phyloP scores from a whole-genome alignment of 139 green algal genomes.

The Micromonas commoda region DNA sequence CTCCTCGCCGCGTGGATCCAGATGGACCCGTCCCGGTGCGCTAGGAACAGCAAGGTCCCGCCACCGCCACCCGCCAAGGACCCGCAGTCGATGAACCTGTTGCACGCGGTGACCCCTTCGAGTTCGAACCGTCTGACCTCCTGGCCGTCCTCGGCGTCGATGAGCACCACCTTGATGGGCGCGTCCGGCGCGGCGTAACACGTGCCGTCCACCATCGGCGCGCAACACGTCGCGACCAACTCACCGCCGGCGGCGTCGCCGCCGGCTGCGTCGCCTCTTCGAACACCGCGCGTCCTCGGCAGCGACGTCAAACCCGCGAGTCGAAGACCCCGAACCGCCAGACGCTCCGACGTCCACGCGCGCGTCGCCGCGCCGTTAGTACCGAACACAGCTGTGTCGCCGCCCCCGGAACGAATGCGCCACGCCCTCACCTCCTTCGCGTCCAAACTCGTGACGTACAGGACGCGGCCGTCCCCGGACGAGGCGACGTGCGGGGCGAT shows the following conservation, averaged over 20 bases:
- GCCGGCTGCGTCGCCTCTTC: no score
- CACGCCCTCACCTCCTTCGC: neutral
- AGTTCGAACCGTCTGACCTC: neutral
- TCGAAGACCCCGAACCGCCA: no score
- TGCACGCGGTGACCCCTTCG: constrained; percentile 9
- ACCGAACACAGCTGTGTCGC: no score
- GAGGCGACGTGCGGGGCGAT: neutral
- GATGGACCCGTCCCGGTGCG: neutral
- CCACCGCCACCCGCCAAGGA: neutral
- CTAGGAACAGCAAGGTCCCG: neutral
- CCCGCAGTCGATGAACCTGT: constrained; percentile 8
- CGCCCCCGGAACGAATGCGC: neutral
- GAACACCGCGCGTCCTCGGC: no score
- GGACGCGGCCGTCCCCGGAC: neutral
- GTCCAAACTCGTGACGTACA: neutral
- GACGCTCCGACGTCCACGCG: no score
- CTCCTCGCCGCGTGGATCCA: neutral
- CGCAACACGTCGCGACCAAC: constrained; percentile 5
- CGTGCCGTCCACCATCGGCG: neutral
- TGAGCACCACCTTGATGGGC: neutral
- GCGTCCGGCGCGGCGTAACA: constrained; percentile 1
- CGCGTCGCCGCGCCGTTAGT: no score
- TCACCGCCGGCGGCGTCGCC: no score
- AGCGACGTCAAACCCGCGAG: no score
- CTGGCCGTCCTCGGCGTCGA: neutral